Conservation (phyloP, 768 basidiomycete genomes). For the Mycena haematopus region DNA sequence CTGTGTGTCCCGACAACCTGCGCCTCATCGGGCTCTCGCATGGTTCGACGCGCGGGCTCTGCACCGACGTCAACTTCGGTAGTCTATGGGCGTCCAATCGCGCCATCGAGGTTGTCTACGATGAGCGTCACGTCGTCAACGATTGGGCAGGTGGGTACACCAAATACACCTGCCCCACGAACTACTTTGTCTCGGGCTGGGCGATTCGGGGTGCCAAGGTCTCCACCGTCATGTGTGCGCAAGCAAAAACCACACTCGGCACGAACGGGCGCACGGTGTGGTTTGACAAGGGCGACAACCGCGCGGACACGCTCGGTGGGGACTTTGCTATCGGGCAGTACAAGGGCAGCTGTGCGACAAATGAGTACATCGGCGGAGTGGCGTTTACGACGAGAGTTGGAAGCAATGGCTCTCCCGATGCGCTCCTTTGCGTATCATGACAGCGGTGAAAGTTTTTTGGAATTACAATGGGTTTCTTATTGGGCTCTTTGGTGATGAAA, state of each 20-base stretch:
- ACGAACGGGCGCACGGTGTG: conserved; percentile 28
- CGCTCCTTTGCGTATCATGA: conserved; percentile 16
- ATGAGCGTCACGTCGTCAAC: conserved; percentile 20
- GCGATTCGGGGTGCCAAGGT: conserved; percentile 26
- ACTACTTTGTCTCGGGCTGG: conserved; percentile 21
- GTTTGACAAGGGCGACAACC: conserved; percentile 27
- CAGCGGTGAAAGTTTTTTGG: neutral
- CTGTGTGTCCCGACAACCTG: conserved; percentile 25
- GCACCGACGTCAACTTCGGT: conserved; percentile 23
- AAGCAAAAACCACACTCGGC: conserved; percentile 14
- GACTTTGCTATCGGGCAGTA: conserved; percentile 20
- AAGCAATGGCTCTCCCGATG: conserved; percentile 15
- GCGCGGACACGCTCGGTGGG: conserved; percentile 19
- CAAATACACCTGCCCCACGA: conserved; percentile 23
- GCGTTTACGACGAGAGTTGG: conserved; percentile 24
- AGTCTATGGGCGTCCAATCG: conserved; percentile 11
- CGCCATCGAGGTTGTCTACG: conserved; percentile 20
- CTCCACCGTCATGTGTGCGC: conserved; percentile 23
- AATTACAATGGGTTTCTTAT: neutral
- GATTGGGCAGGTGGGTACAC: conserved; percentile 30
- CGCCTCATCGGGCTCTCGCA: conserved; percentile 28
- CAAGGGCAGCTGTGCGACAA: conserved; percentile 22
- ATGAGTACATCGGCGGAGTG: conserved; percentile 26
- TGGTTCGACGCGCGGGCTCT: conserved; percentile 22
- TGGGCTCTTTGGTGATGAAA: neutral